Evolutionary conservation across 192 early-diverging fungal genomes (phyloP), one percentile per base, ranked within the genome.

Genomic region (Linnemannia exigua): DNA sequence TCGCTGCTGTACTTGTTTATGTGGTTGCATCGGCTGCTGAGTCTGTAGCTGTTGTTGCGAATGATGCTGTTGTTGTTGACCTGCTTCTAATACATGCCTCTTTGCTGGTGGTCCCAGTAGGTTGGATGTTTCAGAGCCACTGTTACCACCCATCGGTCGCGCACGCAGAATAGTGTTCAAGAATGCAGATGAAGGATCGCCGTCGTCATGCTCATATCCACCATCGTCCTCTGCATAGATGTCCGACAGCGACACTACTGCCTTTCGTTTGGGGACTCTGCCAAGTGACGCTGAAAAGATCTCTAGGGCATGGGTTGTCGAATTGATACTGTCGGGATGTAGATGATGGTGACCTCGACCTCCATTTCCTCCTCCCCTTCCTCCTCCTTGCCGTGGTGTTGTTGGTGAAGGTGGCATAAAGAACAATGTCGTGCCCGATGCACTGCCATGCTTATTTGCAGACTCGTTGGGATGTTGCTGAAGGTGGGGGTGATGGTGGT

Each of bases 201-300:
- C 72, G 19, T 66, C 14, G 8, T 12, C 8, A 51, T 68, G 25
- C 11, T 76, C 61, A 67, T 33, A n/a, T 5, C 74, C 37, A 12
- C 33, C 19, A 28, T 83, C 71, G 0, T 70, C 66, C 31, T 79
- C 76, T 11, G 72, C 58, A 46, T 79, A 84, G 9, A 84, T 73
- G 38, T 84, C 82, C 15, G 82, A 72, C 76, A 84, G 46, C 5
- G 82, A 84, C 11, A 84, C 76, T 9, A 79, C 52, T 0, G 82
- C 67, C 41, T 84, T 84, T 35, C 82, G 61, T 54, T 84, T 84
- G 20, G 72, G 44, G 3, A 71, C 47, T 6, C 20, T 63, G 20
- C 61, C 74, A 72, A 72, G 72, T 9, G 52, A 47, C 0, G 74
- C 58, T 19, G 80, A 72, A 72, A 84, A 70, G 9, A 52, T 38